These are phyloP conservation scores for Talaromyces sp. DNA, from an alignment of 2,329 filamentous ascomycete genomes.

Conservation along the genomic window DNA sequence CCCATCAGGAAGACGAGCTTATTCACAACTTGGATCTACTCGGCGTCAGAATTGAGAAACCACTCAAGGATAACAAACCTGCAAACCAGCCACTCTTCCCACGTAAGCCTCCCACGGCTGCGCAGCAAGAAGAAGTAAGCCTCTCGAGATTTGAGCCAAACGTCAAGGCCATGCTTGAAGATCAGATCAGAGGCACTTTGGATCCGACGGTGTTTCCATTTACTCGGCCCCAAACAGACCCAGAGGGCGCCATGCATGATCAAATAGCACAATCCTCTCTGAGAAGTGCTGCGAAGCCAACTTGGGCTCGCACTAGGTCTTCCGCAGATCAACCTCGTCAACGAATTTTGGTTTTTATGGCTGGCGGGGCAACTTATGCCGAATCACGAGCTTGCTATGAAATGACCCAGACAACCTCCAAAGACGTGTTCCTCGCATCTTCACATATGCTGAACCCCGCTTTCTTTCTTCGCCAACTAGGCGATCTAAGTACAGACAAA, in stretches of 20 bases:
- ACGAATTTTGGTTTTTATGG: constrained; percentile 88
- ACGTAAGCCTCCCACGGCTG: constrained; percentile 51
- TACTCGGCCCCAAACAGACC: constrained; percentile 55
- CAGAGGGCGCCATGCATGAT: constrained; percentile 40
- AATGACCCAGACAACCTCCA: constrained; percentile 63
- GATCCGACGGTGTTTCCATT: constrained; percentile 67
- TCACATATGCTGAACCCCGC: constrained; percentile 88
- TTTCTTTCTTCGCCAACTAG: constrained; percentile 76
- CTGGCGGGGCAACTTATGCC: constrained; percentile 89
- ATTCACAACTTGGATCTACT: constrained; percentile 73
- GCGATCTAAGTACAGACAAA: constrained; percentile 71
- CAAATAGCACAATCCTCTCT: constrained; percentile 66
- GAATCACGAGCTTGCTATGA: constrained; percentile 89
- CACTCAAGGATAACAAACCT: constrained; percentile 72
- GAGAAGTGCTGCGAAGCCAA: constrained; percentile 84
- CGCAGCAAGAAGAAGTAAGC: constrained; percentile 68
- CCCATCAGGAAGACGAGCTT: constrained; percentile 65
- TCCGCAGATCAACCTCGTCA: constrained; percentile 76
- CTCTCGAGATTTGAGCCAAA: constrained; percentile 83
- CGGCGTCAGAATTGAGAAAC: constrained; percentile 66
- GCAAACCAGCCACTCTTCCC: constrained; percentile 65
- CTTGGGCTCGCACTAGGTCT: constrained; percentile 82
- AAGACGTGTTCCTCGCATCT: constrained; percentile 82
- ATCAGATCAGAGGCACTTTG: constrained; percentile 61
- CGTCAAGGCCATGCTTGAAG: constrained; percentile 77